A percentile compares a stretch with the other conserved stretches of the same genome.
phyloP scores from a whole-genome alignment of 768 basidiomycete genomes.

The Lenzites betulinus region DNA sequence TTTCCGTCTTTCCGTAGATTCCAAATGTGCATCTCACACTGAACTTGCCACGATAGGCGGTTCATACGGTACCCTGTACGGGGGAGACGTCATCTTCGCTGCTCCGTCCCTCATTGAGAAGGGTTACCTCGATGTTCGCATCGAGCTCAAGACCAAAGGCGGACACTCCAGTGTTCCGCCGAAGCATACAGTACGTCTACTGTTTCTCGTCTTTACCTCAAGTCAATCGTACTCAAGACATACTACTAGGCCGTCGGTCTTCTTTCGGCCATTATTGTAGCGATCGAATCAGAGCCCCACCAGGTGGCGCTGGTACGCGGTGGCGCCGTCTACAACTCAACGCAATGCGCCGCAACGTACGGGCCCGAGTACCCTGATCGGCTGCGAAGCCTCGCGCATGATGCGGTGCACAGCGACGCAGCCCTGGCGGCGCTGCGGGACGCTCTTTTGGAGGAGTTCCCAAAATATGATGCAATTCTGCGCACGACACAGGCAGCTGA shows the following conservation, averaged over 20 bases:
- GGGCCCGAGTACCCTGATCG: conserved; percentile 52
- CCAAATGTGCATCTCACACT: neutral
- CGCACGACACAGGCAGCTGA: conserved; percentile 83
- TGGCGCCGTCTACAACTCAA: conserved; percentile 56
- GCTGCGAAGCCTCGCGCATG: conserved; percentile 50
- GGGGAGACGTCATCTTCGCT: conserved; percentile 55
- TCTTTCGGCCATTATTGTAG: conserved; percentile 66
- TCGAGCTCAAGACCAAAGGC: conserved; percentile 68
- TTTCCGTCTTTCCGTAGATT: too few species aligned
- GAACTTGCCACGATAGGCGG: conserved; percentile 33
- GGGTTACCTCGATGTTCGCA: conserved; percentile 61
- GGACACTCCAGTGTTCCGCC: conserved; percentile 92
- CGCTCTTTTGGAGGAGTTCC: conserved; percentile 42
- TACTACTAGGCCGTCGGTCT: conserved; percentile 44
- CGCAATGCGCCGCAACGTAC: conserved; percentile 59
- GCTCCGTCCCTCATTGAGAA: conserved; percentile 72
- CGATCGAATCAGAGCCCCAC: conserved; percentile 69
- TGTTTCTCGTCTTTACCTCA: neutral
- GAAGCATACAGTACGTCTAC: conserved; percentile 61
- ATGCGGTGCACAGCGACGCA: conserved; percentile 49
- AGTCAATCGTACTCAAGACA: neutral
- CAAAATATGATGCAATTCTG: conserved; percentile 40
- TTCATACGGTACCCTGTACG: conserved; percentile 50
- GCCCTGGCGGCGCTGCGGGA: conserved; percentile 46
- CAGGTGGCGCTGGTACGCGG: conserved; percentile 50